phyloP scores from a whole-genome alignment of 2,329 filamentous ascomycete genomes.

The Cadophora sp. region DNA sequence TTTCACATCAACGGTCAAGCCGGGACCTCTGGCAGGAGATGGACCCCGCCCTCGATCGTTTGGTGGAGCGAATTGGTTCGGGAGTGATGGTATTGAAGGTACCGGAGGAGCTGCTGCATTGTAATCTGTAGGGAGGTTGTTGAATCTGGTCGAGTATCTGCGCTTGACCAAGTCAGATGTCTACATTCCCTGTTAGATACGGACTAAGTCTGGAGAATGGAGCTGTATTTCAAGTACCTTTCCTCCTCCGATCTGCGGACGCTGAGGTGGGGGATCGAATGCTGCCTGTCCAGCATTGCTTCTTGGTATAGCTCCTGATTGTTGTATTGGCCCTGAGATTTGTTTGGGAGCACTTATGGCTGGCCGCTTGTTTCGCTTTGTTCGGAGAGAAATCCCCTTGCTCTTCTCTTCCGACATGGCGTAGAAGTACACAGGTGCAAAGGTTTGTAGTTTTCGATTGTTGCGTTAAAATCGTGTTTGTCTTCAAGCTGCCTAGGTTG shows the following conservation, averaged over 20 bases:
- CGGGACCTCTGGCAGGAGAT: conserved; percentile 51
- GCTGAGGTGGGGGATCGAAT: conserved; percentile 52
- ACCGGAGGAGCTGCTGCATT: conserved; percentile 71
- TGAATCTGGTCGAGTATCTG: conserved; percentile 92
- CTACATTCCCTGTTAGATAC: conserved; percentile 41
- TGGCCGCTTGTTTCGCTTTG: conserved; percentile 66
- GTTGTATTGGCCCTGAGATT: conserved; percentile 66
- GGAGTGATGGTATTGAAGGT: conserved; percentile 74
- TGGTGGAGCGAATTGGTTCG: conserved; percentile 53
- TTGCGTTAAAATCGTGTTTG: background rate
- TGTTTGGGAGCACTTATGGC: conserved; percentile 67
- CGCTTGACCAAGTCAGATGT: conserved; percentile 89
- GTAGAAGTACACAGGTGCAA: background rate
- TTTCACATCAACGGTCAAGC: conserved; percentile 76
- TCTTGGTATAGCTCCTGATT: conserved; percentile 53
- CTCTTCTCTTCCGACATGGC: conserved; percentile 67
- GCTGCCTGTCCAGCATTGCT: conserved; percentile 46
- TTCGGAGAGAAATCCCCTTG: conserved; percentile 66
- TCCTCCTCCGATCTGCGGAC: conserved; percentile 61
- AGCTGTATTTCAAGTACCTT: conserved; percentile 53
- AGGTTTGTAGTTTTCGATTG: background rate
- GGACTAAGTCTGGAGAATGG: background rate
- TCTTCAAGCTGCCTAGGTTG: background rate
- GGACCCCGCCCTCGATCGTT: conserved; percentile 39
- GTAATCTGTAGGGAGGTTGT: conserved; percentile 74